Percentiles rank a stretch among this genome's conserved stretches.
Conservation (phyloP, 1,284 basidiomycete species). For the Clitocybe nebularis region DNA sequence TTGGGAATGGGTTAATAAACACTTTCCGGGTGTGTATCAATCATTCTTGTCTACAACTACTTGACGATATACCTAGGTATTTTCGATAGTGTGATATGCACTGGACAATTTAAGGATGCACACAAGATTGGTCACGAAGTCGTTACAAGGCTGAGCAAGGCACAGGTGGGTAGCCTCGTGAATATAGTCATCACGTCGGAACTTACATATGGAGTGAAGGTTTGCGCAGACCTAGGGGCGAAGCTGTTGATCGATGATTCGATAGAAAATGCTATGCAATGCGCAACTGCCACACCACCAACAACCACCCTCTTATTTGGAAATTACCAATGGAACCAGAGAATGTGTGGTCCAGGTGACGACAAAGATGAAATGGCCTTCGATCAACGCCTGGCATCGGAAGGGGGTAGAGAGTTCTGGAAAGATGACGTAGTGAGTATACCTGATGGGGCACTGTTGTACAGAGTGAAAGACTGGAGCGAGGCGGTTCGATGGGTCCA, state of each 20-base stretch:
- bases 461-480: constrained; percentile 53
- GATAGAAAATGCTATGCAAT: constrained; percentile 69
- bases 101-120: constrained; percentile 65
- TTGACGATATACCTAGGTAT: constrained; percentile 35
- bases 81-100: constrained; percentile 72
- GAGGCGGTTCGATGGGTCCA: constrained; percentile 49
- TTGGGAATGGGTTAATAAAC: constrained; percentile 62
- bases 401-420: constrained; percentile 52
- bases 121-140: constrained; percentile 43
- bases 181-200: not conserved
- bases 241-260: constrained; percentile 76
- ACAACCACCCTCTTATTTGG: constrained; percentile 71
- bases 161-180: constrained; percentile 43
- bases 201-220: constrained; percentile 29
- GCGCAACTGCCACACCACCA: constrained; percentile 36
- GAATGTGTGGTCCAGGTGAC: constrained; percentile 40
- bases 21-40: constrained; percentile 53
- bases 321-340: constrained; percentile 72
- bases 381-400: constrained; percentile 47
- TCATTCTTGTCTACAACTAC: too few relatives aligned
- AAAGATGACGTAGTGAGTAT: constrained; percentile 45
- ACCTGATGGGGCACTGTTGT: constrained; percentile 41
- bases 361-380: constrained; percentile 56
- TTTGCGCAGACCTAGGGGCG: constrained; percentile 61
- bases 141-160: constrained; percentile 62